A percentile compares a stretch with the other conserved stretches of the same genome.
Conservation (phyloP, 2,329 filamentous ascomycete species). For the Aspergillus sergii region DNA sequence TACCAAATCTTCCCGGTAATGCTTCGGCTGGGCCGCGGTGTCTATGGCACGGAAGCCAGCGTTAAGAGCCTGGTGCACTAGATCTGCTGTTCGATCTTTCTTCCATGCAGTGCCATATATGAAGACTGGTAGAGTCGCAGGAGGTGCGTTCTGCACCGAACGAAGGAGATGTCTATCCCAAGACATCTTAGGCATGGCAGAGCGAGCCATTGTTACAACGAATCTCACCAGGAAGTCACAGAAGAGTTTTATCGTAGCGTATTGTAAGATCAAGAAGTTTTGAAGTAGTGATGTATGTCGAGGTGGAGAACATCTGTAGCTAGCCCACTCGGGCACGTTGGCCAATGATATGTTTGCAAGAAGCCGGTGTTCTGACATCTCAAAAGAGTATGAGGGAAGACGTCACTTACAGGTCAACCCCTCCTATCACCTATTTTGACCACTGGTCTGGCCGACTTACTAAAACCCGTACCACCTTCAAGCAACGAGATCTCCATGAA, state of each 20-base stretch:
- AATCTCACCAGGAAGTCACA: neutral
- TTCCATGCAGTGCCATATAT: constrained; percentile 91
- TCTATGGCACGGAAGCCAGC: constrained; percentile 74
- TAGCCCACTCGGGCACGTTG: neutral
- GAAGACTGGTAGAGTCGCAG: constrained; percentile 46
- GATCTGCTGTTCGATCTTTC: constrained; percentile 64
- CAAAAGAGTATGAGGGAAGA: neutral
- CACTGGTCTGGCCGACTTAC: neutral
- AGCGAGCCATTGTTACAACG: constrained; percentile 22
- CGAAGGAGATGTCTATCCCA: constrained; percentile 36
- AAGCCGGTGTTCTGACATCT: neutral
- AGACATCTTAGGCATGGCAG: constrained; percentile 29
- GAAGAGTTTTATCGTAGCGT: neutral
- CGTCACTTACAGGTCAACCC: neutral
- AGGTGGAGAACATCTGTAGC: neutral
- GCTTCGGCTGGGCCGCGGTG: constrained; percentile 75
- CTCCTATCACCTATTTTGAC: neutral
- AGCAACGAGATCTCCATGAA: too few relatives aligned
- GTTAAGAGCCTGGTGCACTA: constrained; percentile 69
- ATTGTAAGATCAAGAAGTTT: neutral
- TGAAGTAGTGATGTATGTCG: neutral
- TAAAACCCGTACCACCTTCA: neutral
- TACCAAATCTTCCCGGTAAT: constrained; percentile 74
- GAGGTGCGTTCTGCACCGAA: constrained; percentile 24
- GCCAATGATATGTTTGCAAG: neutral